Percentiles rank a stretch among this genome's conserved stretches.
phyloP scores from a whole-genome alignment of 257 asterid species.

The Buddleja alternifolia region DNA sequence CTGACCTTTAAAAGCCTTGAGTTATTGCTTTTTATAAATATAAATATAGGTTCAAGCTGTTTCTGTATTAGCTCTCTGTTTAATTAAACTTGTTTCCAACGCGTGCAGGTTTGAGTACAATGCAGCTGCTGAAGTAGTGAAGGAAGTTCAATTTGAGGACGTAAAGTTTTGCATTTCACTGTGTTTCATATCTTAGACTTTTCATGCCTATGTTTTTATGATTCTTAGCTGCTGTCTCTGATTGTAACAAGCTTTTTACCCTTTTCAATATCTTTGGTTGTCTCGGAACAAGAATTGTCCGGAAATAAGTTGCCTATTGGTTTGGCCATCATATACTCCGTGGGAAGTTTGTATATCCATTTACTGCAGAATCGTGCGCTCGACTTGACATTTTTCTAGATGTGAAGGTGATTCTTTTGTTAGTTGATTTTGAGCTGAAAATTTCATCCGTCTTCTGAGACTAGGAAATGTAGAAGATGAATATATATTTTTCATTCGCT shows the following conservation, averaged over 20 bases:
- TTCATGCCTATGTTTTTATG: no score
- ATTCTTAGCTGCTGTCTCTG: no score
- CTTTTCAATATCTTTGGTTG: constrained; percentile 36
- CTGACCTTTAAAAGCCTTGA: no score
- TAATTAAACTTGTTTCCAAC: not conserved
- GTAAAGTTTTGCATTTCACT: constrained; percentile 42
- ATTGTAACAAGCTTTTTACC: not conserved
- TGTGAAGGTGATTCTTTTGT: constrained; percentile 10
- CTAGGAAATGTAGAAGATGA: no score
- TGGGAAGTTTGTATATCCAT: not conserved
- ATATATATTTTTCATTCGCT: no score
- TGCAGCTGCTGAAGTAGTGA: constrained; percentile 49
- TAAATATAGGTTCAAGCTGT: no score
- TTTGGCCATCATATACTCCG: not conserved
- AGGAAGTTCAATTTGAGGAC: constrained; percentile 59
- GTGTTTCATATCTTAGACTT: not conserved
- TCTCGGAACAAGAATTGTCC: constrained; percentile 42
- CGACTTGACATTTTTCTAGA: not conserved
- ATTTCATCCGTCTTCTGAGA: not conserved
- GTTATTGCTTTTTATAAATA: no score
- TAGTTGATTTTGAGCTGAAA: not conserved
- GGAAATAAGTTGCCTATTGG: constrained; percentile 29
- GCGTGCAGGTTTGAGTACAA: constrained; percentile 52
- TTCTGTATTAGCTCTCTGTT: not conserved
- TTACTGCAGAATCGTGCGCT: constrained; percentile 1